A percentile compares a stretch with the other conserved stretches of the same genome.
These are phyloP conservation scores for Sporothrix mexicana DNA, from an alignment of 2,329 filamentous ascomycete genomes.

Conservation along the genomic window DNA sequence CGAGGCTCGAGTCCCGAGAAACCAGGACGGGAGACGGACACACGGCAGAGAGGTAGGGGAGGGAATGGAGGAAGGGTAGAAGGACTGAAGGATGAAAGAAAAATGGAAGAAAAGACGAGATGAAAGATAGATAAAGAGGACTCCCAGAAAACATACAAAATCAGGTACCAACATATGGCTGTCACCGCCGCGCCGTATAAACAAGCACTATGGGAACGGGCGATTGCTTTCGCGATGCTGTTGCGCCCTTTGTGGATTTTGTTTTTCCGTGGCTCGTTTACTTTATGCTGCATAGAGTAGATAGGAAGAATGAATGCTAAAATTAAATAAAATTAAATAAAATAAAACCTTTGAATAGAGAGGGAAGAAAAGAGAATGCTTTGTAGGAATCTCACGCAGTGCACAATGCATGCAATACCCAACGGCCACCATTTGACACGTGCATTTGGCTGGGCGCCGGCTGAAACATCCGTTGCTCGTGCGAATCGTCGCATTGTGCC, in stretches of 20 bases:
- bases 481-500: conserved; percentile 15
- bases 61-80: neutral
- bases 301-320: neutral
- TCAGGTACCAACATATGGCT: conserved; percentile 6
- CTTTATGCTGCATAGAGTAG: neutral
- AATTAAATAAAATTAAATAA: neutral
- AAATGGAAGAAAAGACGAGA: neutral
- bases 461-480: conserved; percentile 27
- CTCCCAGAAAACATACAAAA: neutral
- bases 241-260: conserved; percentile 28
- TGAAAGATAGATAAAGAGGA: neutral
- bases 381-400: neutral
- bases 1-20: conserved; percentile 23
- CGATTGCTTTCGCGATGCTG: conserved; percentile 20
- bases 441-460: neutral
- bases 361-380: neutral
- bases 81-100: neutral
- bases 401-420: neutral
- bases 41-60: conserved; percentile 8
- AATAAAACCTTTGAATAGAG: neutral
- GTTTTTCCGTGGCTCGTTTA: conserved; percentile 10
- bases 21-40: conserved; percentile 15
- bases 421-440: conserved; percentile 14
- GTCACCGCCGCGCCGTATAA: neutral
- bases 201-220: conserved; percentile 16